Evolutionary conservation across 306 rosid genomes (phyloP).

Genomic region (Castanopsis chinensis): DNA sequence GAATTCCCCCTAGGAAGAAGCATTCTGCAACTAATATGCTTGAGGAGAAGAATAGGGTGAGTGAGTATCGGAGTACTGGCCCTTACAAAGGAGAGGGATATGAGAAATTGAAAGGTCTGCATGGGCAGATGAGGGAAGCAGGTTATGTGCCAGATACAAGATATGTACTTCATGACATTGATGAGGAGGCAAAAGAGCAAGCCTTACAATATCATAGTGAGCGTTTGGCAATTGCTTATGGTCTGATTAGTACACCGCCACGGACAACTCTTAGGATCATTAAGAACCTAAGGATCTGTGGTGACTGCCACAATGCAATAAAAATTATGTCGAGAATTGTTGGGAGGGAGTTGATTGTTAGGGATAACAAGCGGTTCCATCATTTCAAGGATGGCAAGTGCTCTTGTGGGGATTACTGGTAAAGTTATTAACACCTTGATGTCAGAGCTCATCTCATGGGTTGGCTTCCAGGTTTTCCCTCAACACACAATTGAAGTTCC

Average conservation of each 20-base stretch:
- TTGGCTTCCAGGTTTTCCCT: conserved; percentile 10
- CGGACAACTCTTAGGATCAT: conserved; percentile 93
- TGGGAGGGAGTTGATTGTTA: conserved; percentile 88
- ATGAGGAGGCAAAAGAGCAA: conserved; percentile 85
- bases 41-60: conserved; percentile 65
- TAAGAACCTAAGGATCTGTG: conserved; percentile 90
- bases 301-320: conserved; percentile 94
- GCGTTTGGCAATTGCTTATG: conserved; percentile 90
- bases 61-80: conserved; percentile 40
- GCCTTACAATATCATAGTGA: conserved; percentile 93
- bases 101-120: conserved; percentile 60
- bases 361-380: conserved; percentile 95
- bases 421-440: conserved; percentile 12
- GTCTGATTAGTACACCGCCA: conserved; percentile 92
- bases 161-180: conserved; percentile 89
- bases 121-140: conserved; percentile 83
- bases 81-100: conserved; percentile 51
- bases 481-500: not conserved
- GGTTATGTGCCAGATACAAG: conserved; percentile 96
- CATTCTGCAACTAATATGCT: conserved; percentile 68
- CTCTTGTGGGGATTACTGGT: conserved; percentile 97
- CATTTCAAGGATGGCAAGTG: conserved; percentile 87
- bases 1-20: conserved; percentile 50
- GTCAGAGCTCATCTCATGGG: conserved; percentile 16
- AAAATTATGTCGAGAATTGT: conserved; percentile 87